Conservation (phyloP, 23 red algal genomes). For the Gracilariopsis chorda region DNA sequence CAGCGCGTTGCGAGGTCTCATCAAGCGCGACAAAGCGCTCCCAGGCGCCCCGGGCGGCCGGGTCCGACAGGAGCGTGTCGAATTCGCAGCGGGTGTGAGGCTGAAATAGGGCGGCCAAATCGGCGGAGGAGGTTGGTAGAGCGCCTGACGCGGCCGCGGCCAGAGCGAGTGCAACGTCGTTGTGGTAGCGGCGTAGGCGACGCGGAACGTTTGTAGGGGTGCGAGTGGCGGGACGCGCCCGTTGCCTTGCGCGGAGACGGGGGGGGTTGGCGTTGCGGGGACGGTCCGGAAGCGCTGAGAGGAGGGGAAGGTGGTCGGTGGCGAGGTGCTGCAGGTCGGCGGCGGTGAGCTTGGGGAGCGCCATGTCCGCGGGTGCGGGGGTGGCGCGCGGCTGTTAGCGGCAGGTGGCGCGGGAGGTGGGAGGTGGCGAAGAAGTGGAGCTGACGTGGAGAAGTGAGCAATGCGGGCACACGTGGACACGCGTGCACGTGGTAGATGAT, state of each 20-base stretch:
- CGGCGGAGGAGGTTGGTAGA: background rate
- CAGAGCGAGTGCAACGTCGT: constrained; percentile 5
- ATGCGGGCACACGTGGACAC: background rate
- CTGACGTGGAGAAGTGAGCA: background rate
- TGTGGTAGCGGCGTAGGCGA: constrained; percentile 13
- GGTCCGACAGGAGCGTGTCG: background rate
- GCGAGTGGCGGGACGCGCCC: background rate
- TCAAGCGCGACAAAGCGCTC: background rate
- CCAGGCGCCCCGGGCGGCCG: background rate
- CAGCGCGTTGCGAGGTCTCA: background rate
- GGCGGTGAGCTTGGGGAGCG: constrained; percentile 7
- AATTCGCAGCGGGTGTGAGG: background rate
- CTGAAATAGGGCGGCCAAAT: constrained; percentile 4
- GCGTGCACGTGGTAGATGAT: too few relatives aligned
- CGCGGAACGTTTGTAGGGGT: background rate
- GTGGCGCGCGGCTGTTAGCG: background rate
- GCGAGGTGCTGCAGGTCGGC: constrained; percentile 26
- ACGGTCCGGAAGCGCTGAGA: constrained; percentile 3
- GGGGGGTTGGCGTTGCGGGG: background rate
- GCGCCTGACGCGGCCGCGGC: background rate
- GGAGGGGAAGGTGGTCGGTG: background rate
- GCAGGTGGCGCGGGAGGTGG: background rate
- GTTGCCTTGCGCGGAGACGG: background rate
- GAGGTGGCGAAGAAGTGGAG: background rate
- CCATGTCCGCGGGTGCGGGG: background rate